Evolutionary conservation across 257 asterid species (phyloP), one percentile per base, ranked within the genome.

Genomic region (Haberlea rhodopensis): DNA sequence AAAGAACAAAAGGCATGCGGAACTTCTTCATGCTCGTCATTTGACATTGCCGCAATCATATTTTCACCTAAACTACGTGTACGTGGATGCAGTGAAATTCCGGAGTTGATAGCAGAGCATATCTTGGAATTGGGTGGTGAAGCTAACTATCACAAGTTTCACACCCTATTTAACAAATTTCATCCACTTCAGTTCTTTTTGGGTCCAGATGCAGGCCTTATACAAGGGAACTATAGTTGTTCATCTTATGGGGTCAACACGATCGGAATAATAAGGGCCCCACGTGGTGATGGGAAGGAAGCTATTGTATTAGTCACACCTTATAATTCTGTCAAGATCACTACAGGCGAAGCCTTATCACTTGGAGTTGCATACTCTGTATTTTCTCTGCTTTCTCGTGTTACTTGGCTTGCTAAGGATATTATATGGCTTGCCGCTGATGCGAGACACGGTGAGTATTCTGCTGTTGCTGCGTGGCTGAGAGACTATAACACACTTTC

Each of bases 341-440:
- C 79, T 55, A 62, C 21, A 9, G 84, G 85, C n/a, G 95, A 87
- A 82, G 95, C 90, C 69, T 79, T 94, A 77, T 87, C 99, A 57
- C 86, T 90, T 60, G 95, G 97, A 67, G 81, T 87, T 43, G 95
- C 83, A 22, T 82, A 87, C 80, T 80, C 97, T 1, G 85, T 94
- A 62, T 82, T 94, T 81, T 87, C 95, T 74, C 80, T 94, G 63
- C 96, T 94, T 32, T 75, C 90, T 53, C 84, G 80, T 76, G 99
- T 90, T 57, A 86, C 86, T 69, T 94, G 99, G 99, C 85, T 94
- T 55, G 95, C 99, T 69, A 90, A 90, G 71, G 99, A 94, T 86
- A 79, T 94, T 45, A 77, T 94, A 71, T 94, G 99, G 99, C 86
- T 94, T 55, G 96, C 97, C 68, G 86, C 95, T 31, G 99, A 94